Evolutionary conservation across 495 filamentous ascomycete genomes (phyloP).

Genomic region (Penicillium herquei): DNA sequence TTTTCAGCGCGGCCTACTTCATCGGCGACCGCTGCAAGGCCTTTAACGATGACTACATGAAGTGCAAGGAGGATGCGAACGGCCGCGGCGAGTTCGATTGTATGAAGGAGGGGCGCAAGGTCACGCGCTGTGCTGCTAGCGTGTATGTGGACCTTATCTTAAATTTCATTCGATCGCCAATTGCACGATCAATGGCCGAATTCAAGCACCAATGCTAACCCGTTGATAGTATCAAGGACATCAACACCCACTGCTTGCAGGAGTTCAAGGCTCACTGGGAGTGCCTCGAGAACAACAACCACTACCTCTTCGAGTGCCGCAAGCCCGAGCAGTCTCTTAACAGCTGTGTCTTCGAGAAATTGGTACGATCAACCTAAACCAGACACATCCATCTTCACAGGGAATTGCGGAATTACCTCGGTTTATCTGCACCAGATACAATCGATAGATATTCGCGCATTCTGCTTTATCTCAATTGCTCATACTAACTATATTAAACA

Average conservation of each 20-base stretch:
- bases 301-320: slow-evolving; percentile 91
- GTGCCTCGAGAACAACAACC: slow-evolving; percentile 96
- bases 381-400: not conserved
- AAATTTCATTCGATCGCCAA: not conserved
- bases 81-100: slow-evolving; percentile 92
- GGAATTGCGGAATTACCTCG: not conserved
- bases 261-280: slow-evolving; percentile 92
- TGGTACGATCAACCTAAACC: slow-evolving; percentile 57
- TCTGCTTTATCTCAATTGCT: not conserved
- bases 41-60: slow-evolving; percentile 99
- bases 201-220: not conserved
- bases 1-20: slow-evolving; percentile 91
- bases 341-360: slow-evolving; percentile 89
- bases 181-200: not conserved
- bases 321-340: slow-evolving; percentile 75
- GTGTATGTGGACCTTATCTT: slow-evolving; percentile 64
- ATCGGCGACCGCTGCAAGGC: slow-evolving; percentile 92
- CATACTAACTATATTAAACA: slow-evolving; percentile 27
- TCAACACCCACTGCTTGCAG: slow-evolving; percentile 90
- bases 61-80: slow-evolving; percentile 90
- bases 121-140: slow-evolving; percentile 91
- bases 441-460: too few relatives aligned
- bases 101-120: slow-evolving; percentile 91
- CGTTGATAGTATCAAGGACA: slow-evolving; percentile 72
- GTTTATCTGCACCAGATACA: not conserved